Percentiles rank a stretch among this genome's conserved stretches.
phyloP scores from a whole-genome alignment of 495 filamentous ascomycete species.

The Aspergillus cavernicola region DNA sequence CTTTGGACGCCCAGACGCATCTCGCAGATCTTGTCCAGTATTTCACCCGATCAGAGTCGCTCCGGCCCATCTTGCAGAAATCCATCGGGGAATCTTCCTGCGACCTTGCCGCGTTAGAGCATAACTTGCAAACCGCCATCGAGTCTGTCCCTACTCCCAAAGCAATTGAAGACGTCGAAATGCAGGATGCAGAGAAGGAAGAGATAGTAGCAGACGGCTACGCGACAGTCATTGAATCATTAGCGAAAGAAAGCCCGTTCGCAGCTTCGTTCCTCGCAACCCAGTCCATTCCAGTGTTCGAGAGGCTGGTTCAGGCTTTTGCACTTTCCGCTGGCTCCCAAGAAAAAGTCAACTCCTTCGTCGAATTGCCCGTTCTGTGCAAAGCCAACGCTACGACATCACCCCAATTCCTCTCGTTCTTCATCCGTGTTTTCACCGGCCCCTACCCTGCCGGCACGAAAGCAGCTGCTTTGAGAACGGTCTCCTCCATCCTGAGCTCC shows the following conservation, averaged over 20 bases:
- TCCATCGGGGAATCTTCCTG: constrained; percentile 58
- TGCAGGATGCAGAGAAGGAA: constrained; percentile 39
- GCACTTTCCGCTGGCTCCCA: constrained; percentile 51
- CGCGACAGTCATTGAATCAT: constrained; percentile 32
- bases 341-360: constrained; percentile 52
- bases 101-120: constrained; percentile 65
- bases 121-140: constrained; percentile 64
- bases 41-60: constrained; percentile 49
- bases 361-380: constrained; percentile 54
- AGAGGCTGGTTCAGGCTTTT: constrained; percentile 62
- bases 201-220: constrained; percentile 35
- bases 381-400: constrained; percentile 52
- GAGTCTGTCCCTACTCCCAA: constrained; percentile 38
- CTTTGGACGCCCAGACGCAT: constrained; percentile 52
- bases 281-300: constrained; percentile 38
- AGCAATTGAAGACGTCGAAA: constrained; percentile 49
- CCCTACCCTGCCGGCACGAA: constrained; percentile 63
- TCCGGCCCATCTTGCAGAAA: constrained; percentile 57
- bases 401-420: constrained; percentile 71
- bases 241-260: constrained; percentile 26
- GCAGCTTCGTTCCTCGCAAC: constrained; percentile 34
- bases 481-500: constrained; percentile 51
- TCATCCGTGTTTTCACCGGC: constrained; percentile 69
- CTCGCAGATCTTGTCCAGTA: constrained; percentile 60
- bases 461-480: constrained; percentile 60